Conservation (phyloP, 2,329 filamentous ascomycete genomes). For the Verticillium longisporum region DNA sequence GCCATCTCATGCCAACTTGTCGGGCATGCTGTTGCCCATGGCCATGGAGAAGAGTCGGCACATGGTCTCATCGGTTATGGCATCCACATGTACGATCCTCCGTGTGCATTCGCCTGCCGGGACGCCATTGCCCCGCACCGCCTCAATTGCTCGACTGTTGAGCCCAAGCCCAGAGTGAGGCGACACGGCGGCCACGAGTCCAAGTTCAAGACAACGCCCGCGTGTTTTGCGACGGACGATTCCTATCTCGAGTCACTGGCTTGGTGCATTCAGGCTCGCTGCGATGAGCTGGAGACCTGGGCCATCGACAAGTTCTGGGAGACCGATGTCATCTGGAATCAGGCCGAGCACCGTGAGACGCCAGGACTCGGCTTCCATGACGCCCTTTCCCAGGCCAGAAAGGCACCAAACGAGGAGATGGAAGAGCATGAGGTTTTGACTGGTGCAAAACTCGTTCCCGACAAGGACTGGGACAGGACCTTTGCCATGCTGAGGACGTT, state of each 20-base stretch:
- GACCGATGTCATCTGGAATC: not conserved
- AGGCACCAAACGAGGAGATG: conserved; percentile 1
- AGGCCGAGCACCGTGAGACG: not conserved
- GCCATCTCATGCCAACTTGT: not conserved
- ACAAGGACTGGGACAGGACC: conserved; percentile 19
- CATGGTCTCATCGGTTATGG: conserved; percentile 10
- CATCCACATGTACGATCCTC: conserved; percentile 12
- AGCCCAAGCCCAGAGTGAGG: not conserved
- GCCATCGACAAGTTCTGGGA: conserved; percentile 5
- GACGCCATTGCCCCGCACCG: conserved; percentile 13
- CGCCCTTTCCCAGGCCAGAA: not conserved
- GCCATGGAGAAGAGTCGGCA: not conserved
- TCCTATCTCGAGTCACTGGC: conserved; percentile 17
- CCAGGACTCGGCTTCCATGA: not conserved
- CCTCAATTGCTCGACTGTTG: conserved; percentile 15
- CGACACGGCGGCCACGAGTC: conserved; percentile 8
- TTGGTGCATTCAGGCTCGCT: conserved; percentile 19
- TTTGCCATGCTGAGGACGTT: not conserved
- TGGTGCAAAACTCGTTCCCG: conserved; percentile 21
- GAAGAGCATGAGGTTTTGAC: conserved; percentile 12
- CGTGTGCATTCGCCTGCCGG: conserved; percentile 21
- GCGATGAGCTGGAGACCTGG: conserved; percentile 9
- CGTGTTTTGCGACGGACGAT: conserved; percentile 18
- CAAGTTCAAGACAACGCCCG: conserved; percentile 10
- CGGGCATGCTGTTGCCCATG: not conserved